phyloP scores from a whole-genome alignment of 2,329 filamentous ascomycete genomes.

The Sporothrix dimorphospora region DNA sequence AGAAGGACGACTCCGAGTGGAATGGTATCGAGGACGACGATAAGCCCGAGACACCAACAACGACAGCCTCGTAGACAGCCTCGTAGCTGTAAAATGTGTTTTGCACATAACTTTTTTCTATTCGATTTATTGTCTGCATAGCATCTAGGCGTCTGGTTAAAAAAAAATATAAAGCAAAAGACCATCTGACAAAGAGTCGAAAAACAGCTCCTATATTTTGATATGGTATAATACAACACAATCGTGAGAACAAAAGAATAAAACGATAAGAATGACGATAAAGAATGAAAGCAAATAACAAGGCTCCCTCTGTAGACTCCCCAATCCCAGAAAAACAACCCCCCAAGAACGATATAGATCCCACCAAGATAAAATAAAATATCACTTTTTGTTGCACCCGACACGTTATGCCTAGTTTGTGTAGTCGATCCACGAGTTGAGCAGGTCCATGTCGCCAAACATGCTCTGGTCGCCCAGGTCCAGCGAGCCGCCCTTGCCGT shows the following conservation, averaged over 20 bases:
- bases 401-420: not conserved
- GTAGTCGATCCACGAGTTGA: slow-evolving; percentile 35
- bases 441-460: slow-evolving; percentile 35
- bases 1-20: slow-evolving; percentile 6
- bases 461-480: slow-evolving; percentile 35
- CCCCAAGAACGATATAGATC: not conserved
- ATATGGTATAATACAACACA: not conserved
- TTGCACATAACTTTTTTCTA: not conserved
- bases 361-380: not conserved
- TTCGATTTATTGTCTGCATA: slow-evolving; percentile 6
- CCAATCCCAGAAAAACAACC: not conserved
- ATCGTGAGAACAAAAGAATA: not conserved
- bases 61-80: not conserved
- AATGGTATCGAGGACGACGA: slow-evolving; percentile 19
- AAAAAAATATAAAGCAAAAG: not conserved
- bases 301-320: not conserved
- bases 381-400: not conserved
- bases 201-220: not conserved
- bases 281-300: not conserved
- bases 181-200: not conserved
- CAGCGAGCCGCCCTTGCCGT: slow-evolving; percentile 13
- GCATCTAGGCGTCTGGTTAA: slow-evolving; percentile 16
- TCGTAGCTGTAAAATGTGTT: not conserved
- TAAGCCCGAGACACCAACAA: not conserved
- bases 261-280: not conserved